Evolutionary conservation across 2,329 filamentous ascomycete species (phyloP).

Genomic region (Coniochaeta hoffmannii): DNA sequence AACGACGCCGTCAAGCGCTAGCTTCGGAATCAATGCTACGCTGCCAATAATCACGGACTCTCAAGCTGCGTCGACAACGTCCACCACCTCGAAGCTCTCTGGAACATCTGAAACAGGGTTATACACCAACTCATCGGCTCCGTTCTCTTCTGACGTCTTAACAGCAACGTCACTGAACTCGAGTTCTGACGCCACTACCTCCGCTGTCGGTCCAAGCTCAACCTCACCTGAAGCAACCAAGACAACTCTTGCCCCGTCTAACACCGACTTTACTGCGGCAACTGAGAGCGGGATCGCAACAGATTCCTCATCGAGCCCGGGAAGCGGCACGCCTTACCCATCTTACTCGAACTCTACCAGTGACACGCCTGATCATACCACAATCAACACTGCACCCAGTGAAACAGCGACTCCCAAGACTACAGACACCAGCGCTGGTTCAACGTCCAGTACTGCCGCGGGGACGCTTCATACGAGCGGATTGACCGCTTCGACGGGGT

Average conservation of each 20-base stretch:
- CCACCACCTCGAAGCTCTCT: neutral
- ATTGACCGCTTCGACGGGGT: neutral
- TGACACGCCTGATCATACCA: neutral
- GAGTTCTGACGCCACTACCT: neutral
- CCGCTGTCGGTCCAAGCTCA: neutral
- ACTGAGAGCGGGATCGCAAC: neutral
- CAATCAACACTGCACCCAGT: neutral
- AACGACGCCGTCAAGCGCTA: neutral
- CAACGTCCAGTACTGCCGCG: neutral
- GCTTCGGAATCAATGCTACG: neutral
- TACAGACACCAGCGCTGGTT: neutral
- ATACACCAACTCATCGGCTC: neutral
- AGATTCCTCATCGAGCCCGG: neutral
- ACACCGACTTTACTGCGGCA: neutral
- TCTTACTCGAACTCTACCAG: neutral
- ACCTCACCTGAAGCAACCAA: neutral
- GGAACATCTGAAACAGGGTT: neutral
- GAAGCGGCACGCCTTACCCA: neutral
- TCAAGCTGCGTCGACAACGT: neutral
- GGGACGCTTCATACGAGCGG: neutral
- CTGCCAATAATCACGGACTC: neutral
- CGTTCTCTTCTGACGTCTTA: neutral
- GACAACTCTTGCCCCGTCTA: neutral
- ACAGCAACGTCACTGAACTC: neutral
- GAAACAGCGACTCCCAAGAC: neutral